Conservation (phyloP, 2,329 filamentous ascomycete genomes). For the Atkinsonella texensis region DNA sequence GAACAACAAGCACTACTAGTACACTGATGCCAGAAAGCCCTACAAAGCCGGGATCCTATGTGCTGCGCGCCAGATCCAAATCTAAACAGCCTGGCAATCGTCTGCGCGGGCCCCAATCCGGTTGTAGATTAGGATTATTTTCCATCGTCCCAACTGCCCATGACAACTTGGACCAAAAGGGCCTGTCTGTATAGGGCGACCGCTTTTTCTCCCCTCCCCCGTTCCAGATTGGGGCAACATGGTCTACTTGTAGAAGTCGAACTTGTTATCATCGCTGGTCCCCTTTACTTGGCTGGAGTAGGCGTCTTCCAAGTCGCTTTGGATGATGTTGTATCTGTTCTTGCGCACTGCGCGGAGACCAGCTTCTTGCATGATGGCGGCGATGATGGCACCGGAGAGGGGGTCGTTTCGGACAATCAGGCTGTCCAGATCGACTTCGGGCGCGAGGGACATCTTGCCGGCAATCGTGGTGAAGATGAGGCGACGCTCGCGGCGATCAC, state of each 20-base stretch:
- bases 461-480: conserved; percentile 98
- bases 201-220: no score
- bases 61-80: background rate
- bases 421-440: conserved; percentile 91
- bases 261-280: conserved; percentile 54
- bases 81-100: background rate
- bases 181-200: background rate
- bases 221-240: no score
- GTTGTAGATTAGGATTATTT: background rate
- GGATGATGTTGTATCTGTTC: conserved; percentile 99
- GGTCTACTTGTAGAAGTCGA: conserved; percentile 80
- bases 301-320: conserved; percentile 90
- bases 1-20: background rate
- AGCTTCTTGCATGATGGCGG: conserved; percentile 98
- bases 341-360: conserved; percentile 88
- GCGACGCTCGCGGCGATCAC: conserved; percentile 86
- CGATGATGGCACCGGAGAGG: conserved; percentile 87
- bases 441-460: conserved; percentile 89
- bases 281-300: conserved; percentile 96
- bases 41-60: background rate
- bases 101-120: no score
- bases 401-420: conserved; percentile 96
- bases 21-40: background rate
- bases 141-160: background rate
- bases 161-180: background rate